A percentile compares a stretch with the other conserved stretches of the same genome.
These are phyloP conservation scores for Haplosporangium gracile DNA, from an alignment of 192 early-diverging fungal genomes.

Conservation along the genomic window DNA sequence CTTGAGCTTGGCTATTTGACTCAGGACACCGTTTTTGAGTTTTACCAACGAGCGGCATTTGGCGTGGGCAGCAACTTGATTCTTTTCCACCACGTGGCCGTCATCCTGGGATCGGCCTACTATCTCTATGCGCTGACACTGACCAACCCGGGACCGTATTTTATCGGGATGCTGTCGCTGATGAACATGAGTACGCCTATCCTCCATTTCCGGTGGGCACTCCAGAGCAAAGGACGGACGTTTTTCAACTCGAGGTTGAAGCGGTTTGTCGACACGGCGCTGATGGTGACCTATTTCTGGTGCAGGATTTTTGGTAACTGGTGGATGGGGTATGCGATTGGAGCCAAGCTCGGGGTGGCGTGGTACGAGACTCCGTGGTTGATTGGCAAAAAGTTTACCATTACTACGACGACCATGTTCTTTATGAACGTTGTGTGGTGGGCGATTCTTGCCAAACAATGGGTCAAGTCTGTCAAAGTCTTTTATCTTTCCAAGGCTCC, in stretches of 20 bases:
- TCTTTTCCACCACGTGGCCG: conserved; percentile 34
- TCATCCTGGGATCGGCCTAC: conserved; percentile 35
- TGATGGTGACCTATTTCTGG: conserved; percentile 43
- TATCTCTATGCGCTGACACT: conserved; percentile 25
- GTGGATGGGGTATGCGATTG: conserved; percentile 35
- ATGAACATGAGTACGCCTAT: conserved; percentile 40
- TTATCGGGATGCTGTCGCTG: conserved; percentile 40
- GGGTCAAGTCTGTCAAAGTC: conserved; percentile 14
- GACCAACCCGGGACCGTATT: conserved; percentile 31
- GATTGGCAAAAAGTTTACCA: conserved; percentile 32
- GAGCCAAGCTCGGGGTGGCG: conserved; percentile 19
- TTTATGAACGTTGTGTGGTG: conserved; percentile 44
- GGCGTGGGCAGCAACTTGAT: conserved; percentile 38
- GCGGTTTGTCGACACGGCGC: conserved; percentile 23
- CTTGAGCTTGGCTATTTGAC: conserved; percentile 42
- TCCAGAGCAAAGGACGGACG: conserved; percentile 27
- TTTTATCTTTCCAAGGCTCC: conserved; percentile 22
- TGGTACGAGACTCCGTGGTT: conserved; percentile 33
- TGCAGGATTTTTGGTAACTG: conserved; percentile 40
- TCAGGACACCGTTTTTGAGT: conserved; percentile 35
- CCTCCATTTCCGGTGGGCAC: conserved; percentile 29
- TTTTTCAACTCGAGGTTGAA: conserved; percentile 28
- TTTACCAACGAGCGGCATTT: conserved; percentile 24
- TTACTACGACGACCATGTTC: conserved; percentile 36
- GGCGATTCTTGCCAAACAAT: conserved; percentile 28